Evolutionary conservation across 106 monocot genomes (phyloP), one percentile per base, ranked within the genome.

Genomic region (Agapanthus africanus): DNA sequence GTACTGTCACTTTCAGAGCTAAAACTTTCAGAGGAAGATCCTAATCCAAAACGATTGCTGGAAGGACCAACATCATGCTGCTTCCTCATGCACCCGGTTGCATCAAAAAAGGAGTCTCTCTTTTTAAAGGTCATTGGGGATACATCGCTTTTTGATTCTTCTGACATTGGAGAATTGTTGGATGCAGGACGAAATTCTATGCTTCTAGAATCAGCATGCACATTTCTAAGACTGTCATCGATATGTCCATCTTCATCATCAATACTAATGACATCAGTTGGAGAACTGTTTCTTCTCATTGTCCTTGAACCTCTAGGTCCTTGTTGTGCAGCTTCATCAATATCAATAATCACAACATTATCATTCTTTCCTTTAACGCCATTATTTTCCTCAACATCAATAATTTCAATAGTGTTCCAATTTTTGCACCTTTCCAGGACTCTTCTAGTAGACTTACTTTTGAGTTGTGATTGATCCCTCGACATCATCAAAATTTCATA

Each of bases 191-290:
- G 4, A 57, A 70, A 76, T 6, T 30, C 37, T 30, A 67, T 72
- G 47, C 28, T 59, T 22, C 66, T 19, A 40, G 40, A 57, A 56
- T 38, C 28, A 54, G 61, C 35, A 49, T 65, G 31, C n/a, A 54
- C 60, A 59, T 71, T 54, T 36, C 44, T 56, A 25, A 54, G 35
- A 73, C 14, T 40, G 7, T 42, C 60, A 74, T 54, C 60, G 71
- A 50, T 54, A 54, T 66, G 76, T 52, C 54, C 84, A 21, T 81
- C 84, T 37, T 91, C 91, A 64, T 88, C 88, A 72, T 99, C 92
- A 47, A 99, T 84, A 32, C 27, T 72, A 70, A 99, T 92, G 57
- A 89, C 73, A 71, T 61, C 73, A 74, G 44, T 33, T 47, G 80
- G 59, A 40, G 46, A 71, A 34, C 50, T 50, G 19, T 82, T 73